Evolutionary conservation across 2,329 filamentous ascomycete species (phyloP).

Genomic region (Cryphonectria naterciae): DNA sequence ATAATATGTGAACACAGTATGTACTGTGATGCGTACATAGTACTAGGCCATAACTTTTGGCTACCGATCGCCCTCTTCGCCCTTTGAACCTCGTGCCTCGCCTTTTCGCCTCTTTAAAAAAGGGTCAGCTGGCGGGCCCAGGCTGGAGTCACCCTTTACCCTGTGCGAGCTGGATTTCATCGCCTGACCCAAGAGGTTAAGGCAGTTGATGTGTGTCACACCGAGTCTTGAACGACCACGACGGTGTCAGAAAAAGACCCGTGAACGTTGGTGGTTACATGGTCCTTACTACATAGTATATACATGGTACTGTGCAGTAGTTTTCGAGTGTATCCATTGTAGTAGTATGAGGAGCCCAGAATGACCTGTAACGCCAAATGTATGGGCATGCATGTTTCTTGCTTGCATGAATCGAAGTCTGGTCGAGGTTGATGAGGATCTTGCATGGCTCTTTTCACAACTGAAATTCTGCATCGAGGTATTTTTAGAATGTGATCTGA

Average conservation of each 20-base stretch:
- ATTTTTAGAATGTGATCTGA: slow-evolving; percentile 3
- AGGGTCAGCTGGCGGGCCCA: background rate
- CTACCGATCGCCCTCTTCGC: background rate
- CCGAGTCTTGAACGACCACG: background rate
- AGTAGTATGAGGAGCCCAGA: background rate
- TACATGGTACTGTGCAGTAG: background rate
- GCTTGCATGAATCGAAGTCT: background rate
- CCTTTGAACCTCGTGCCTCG: slow-evolving; percentile 9
- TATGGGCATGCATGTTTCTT: slow-evolving; percentile 8
- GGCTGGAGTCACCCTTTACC: background rate
- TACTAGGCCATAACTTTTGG: background rate
- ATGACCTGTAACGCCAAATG: slow-evolving; percentile 24
- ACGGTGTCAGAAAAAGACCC: background rate
- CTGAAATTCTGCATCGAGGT: background rate
- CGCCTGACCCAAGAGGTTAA: background rate
- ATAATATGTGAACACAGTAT: background rate
- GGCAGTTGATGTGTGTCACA: background rate
- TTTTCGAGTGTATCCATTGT: background rate
- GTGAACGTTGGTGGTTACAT: background rate
- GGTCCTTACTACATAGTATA: background rate
- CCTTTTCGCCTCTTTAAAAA: background rate
- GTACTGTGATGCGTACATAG: background rate
- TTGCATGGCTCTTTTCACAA: background rate
- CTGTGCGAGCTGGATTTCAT: background rate
- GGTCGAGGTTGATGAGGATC: background rate